Percentiles rank a stretch among this genome's conserved stretches.
Conservation (phyloP, 768 basidiomycete species). For the Lentinula detonsa region DNA sequence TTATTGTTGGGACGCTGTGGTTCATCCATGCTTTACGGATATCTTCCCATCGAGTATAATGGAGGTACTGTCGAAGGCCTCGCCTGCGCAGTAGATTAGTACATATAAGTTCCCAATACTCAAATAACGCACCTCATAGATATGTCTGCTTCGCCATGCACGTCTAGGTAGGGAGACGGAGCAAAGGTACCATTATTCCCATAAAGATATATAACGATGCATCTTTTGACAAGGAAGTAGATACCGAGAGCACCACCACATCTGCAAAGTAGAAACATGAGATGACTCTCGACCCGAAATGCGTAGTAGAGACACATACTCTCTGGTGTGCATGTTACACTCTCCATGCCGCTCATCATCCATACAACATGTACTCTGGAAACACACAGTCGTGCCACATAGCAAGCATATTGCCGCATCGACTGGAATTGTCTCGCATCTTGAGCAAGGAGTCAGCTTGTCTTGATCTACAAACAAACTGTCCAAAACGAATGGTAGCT, state of each 20-base stretch:
- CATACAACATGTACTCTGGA: conserved; percentile 89
- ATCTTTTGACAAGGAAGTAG: conserved; percentile 89
- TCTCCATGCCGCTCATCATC: conserved; percentile 75
- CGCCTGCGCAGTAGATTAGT: conserved; percentile 41
- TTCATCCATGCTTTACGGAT: conserved; percentile 86
- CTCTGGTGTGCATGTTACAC: conserved; percentile 92
- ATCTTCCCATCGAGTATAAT: conserved; percentile 85
- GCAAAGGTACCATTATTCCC: conserved; percentile 86
- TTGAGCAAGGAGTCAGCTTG: conserved; percentile 64
- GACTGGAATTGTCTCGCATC: conserved; percentile 72
- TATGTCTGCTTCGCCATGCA: conserved; percentile 89
- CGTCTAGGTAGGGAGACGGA: conserved; percentile 87
- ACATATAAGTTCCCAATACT: neutral
- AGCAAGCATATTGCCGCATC: conserved; percentile 90
- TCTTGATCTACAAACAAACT: conserved; percentile 73
- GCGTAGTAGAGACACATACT: conserved; percentile 48
- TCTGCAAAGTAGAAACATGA: conserved; percentile 34
- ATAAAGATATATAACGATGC: conserved; percentile 84
- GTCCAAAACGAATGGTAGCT: conserved; percentile 79
- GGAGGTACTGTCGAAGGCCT: conserved; percentile 83
- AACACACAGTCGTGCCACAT: conserved; percentile 83
- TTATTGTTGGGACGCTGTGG: conserved; percentile 84
- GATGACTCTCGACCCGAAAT: conserved; percentile 4
- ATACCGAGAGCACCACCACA: conserved; percentile 88
- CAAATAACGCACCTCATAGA: conserved; percentile 68